Base-by-base conservation (phyloP, 345 rosid genomes). In the Laguncularia racemosa region DNA sequence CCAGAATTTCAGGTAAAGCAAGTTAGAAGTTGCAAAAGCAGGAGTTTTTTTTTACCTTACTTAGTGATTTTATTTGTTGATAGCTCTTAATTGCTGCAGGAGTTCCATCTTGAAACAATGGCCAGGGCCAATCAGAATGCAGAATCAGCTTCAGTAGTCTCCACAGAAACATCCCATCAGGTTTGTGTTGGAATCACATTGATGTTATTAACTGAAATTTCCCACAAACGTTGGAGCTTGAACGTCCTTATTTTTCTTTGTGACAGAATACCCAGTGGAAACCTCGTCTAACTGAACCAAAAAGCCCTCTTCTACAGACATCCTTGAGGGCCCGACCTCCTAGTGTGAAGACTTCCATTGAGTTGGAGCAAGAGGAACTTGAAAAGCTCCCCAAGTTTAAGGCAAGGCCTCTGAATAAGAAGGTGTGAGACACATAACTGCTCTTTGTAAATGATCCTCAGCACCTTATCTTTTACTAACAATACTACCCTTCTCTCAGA, bases 321-420 rank as follows among this genome's bases (percentile, higher is more conserved):
- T 79, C 82, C 62, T 56, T 90, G 65, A 81, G 99, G 83, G 96
- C 97, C 46, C 96, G 99, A 54, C 93, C 93, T 55, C 63, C 83
- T 45, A 74, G 19, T 45, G 81, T 80, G 63, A 90, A 95, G 78
- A 85, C 84, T 69, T 85, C 95, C 47, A 66, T 71, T 6, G 99
- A 95, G 68, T 81, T 88, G 55, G 95, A 87, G 78, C 84, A 73
- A 61, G 99, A 90, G 64, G 97, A 84, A 63, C 82, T 95, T 50
- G 95, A 88, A 73, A 95, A 88, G 69, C 77, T 81, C 16, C 96
- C 97, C 38, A 95, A 82, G 63, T 95, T 95, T 68, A 95, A 85
- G 81, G 99, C 99, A 38, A 89, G 81, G 76, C 95, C 96, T 70
- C 67, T 95, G 72, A 88, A 95, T 62, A 90, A 82, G 62, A 95